A percentile compares a stretch with the other conserved stretches of the same genome.
Evolutionary conservation across 2,329 filamentous ascomycete species (phyloP).

Genomic region (Chrysosphaeria jannelii): DNA sequence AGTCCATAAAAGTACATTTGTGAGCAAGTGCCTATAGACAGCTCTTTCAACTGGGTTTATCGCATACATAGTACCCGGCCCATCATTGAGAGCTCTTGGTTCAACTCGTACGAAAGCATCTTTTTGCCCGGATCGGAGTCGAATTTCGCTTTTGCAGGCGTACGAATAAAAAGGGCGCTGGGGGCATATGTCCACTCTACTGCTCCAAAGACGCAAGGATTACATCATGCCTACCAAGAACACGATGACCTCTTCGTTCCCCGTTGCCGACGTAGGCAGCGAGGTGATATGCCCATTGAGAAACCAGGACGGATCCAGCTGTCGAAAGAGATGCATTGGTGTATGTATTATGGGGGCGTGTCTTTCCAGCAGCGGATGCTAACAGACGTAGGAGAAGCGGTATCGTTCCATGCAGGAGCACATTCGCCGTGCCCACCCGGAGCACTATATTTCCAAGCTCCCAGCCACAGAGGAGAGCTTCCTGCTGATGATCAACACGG

Average conservation of each 20-base stretch:
- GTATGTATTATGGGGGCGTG: conserved; percentile 32
- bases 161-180: no score
- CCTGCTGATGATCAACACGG: conserved; percentile 77
- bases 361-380: not conserved
- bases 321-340: conserved; percentile 89
- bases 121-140: conserved; percentile 1
- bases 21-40: not conserved
- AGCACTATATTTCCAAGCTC: conserved; percentile 92
- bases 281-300: conserved; percentile 89
- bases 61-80: not conserved
- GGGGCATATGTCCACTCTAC: not conserved
- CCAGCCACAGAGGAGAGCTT: conserved; percentile 97
- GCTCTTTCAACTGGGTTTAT: not conserved
- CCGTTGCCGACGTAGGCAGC: conserved; percentile 71
- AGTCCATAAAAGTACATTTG: no score
- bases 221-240: conserved; percentile 67
- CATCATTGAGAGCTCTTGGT: conserved; percentile 1
- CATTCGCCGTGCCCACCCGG: conserved; percentile 84
- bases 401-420: conserved; percentile 99
- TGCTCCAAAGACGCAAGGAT: conserved; percentile 16
- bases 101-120: conserved; percentile 4
- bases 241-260: conserved; percentile 68
- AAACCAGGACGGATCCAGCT: conserved; percentile 90
- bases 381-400: conserved; percentile 9
- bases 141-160: not conserved